Evolutionary conservation across 1,284 basidiomycete species (phyloP).

Genomic region (Leucoagaricus sp.): DNA sequence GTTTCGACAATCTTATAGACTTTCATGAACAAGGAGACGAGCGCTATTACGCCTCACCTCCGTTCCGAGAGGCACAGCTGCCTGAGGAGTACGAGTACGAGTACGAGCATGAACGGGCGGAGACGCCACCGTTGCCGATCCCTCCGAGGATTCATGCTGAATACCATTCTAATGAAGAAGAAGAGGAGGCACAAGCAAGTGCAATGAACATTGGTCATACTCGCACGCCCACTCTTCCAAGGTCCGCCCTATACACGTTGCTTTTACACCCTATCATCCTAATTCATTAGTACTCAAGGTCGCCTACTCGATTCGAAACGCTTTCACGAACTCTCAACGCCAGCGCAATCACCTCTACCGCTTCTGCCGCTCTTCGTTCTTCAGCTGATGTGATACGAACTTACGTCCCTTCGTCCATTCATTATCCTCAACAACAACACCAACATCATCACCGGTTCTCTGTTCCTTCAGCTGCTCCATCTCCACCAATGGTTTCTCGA

Average conservation of each 20-base stretch:
- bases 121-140: slow-evolving; percentile 22
- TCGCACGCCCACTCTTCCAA: slow-evolving; percentile 22
- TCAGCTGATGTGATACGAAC: slow-evolving; percentile 42
- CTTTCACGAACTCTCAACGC: slow-evolving; percentile 8
- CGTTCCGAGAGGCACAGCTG: slow-evolving; percentile 25
- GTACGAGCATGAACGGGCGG: neutral
- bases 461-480: slow-evolving; percentile 39
- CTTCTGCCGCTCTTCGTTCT: slow-evolving; percentile 2
- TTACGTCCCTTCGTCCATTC: slow-evolving; percentile 54
- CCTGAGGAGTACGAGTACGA: slow-evolving; percentile 12
- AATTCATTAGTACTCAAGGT: neutral
- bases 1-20: slow-evolving; percentile 20
- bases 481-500: slow-evolving; percentile 50
- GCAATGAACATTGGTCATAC: slow-evolving; percentile 16
- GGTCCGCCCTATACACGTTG: slow-evolving; percentile 17
- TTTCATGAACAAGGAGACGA: no score
- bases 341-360: neutral
- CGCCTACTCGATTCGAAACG: slow-evolving; percentile 10
- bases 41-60: slow-evolving; percentile 24
- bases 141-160: slow-evolving; percentile 18
- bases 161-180: neutral
- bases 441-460: no score
- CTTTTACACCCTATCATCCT: slow-evolving; percentile 2
- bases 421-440: slow-evolving; percentile 34
- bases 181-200: neutral